These are phyloP conservation scores for Cyberlindnera amylophila DNA, from an alignment of 805 yeast species.

Conservation along the genomic window DNA sequence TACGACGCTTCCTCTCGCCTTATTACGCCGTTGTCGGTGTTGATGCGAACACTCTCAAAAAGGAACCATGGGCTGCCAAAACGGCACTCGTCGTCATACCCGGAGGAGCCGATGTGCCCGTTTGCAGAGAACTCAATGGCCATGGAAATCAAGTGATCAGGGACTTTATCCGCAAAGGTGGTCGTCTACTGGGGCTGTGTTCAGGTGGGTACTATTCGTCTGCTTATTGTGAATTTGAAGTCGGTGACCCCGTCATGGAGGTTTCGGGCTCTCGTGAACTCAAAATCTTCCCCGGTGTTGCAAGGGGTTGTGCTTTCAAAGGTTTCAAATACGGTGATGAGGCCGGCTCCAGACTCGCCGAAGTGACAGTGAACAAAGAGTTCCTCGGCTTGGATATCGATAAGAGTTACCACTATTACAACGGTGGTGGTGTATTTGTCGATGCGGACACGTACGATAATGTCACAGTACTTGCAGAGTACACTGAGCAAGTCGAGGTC, in stretches of 20 bases:
- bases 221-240: slow-evolving; percentile 75
- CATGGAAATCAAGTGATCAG: slow-evolving; percentile 56
- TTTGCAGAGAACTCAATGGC: slow-evolving; percentile 70
- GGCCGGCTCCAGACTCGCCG: slow-evolving; percentile 64
- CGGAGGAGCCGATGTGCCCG: slow-evolving; percentile 95
- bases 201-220: slow-evolving; percentile 93
- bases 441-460: slow-evolving; percentile 59
- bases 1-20: slow-evolving; percentile 75
- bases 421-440: slow-evolving; percentile 88
- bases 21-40: slow-evolving; percentile 81
- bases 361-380: slow-evolving; percentile 37
- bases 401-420: slow-evolving; percentile 49
- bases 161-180: slow-evolving; percentile 73
- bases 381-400: slow-evolving; percentile 29
- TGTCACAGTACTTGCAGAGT: slow-evolving; percentile 73
- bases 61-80: slow-evolving; percentile 86
- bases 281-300: slow-evolving; percentile 74
- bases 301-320: slow-evolving; percentile 73
- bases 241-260: slow-evolving; percentile 64
- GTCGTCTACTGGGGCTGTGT: slow-evolving; percentile 82
- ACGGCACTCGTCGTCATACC: slow-evolving; percentile 83
- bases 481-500: slow-evolving; percentile 53
- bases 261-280: slow-evolving; percentile 86
- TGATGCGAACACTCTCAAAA: slow-evolving; percentile 53
- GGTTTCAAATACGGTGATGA: slow-evolving; percentile 83